Base-by-base conservation (phyloP, 108 stramenopile species). In the Skeletonema menzelii region DNA sequence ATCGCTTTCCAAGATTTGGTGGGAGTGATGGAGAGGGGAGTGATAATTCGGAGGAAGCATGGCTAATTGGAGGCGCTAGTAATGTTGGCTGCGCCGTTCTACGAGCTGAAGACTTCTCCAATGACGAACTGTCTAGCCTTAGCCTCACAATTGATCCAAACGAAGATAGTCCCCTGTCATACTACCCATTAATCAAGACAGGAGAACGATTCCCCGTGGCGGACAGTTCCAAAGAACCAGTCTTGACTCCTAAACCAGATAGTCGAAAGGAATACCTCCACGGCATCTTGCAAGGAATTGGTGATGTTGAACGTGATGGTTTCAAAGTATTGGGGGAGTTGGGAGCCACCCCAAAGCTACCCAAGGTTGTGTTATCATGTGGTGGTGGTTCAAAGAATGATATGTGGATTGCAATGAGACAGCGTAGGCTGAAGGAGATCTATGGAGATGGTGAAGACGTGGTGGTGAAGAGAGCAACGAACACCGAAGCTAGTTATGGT, bases 11-110 rank as follows among this genome's bases (percentile, higher is more conserved):
- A 17, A 70, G 77, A 35, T 84, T 75, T 34, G 53, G 72, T 40
- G 35, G 59, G 0, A 27, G 57, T 30, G 73, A 73, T 26, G 24
- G 63, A 34, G 11, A 15, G 13, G 64, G 0, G 2, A 57, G 56
- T n/a, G 60, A 73, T n/a, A 64, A 76, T 14, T 70, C 76, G 30
- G 62, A 56, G 32, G 87, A 86, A 53, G 86, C 81, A 7, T 97
- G 97, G 97, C 75, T 97, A 20, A 93, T 94, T 14, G 97, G 97
- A 8, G 97, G 97, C 3, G 97, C 97, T 14, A 91, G 89, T 70
- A 96, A 96, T 59, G 94, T 93, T 7, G 97, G 97, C 4, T 97
- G 97, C 65, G 89, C 88, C 17, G 71, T 94, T 3, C 79, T 96
- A n/a, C 88, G 95, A 14, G 69, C 88, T 67, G 71, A 88, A 35